phyloP scores from a whole-genome alignment of 306 rosid genomes.

The Styphnolobium japonicum region DNA sequence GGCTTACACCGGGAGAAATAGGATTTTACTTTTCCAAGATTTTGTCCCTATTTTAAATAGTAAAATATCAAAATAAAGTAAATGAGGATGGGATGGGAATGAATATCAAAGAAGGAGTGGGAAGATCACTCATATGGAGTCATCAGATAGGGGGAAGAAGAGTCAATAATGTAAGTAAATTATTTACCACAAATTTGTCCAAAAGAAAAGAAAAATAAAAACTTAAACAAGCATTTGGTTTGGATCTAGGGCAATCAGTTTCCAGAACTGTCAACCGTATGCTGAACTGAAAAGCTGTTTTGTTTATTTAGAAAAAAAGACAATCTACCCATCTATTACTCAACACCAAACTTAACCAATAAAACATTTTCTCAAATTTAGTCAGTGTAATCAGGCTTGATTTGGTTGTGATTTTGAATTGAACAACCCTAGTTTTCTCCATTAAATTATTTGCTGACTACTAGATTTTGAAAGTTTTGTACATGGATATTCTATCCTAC shows the following conservation, averaged over 20 bases:
- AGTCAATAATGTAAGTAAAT: not conserved
- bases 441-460: not conserved
- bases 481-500: not conserved
- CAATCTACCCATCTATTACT: not conserved
- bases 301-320: not conserved
- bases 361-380: not conserved
- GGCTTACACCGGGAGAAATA: no score
- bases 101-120: not conserved
- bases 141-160: not conserved
- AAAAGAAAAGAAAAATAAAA: not conserved
- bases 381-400: not conserved
- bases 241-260: not conserved
- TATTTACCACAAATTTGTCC: not conserved
- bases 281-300: not conserved
- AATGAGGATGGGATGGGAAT: not conserved
- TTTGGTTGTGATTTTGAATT: conserved; percentile 20
- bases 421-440: not conserved
- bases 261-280: not conserved
- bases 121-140: no score
- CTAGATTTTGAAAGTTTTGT: not conserved
- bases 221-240: not conserved
- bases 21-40: no score
- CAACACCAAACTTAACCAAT: not conserved
- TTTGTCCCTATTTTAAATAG: not conserved
- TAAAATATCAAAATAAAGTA: not conserved